Base-by-base conservation (phyloP, 768 basidiomycete genomes). In the Tubosaeta sp. region DNA sequence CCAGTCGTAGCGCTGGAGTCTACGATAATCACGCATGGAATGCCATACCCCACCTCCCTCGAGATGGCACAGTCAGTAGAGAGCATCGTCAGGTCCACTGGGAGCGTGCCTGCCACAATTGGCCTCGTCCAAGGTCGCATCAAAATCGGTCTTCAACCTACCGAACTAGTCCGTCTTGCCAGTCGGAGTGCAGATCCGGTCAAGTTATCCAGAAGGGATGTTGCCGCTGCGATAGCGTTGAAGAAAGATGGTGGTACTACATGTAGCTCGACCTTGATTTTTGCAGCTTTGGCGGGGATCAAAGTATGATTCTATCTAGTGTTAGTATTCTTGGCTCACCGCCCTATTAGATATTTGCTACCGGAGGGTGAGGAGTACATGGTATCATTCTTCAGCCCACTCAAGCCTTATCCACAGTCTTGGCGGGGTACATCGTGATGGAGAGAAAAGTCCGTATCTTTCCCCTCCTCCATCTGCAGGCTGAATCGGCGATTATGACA, bases 1-100 rank as follows among this genome's bases (percentile, higher is more conserved):
- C 84, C 93, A 17, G 76, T 97, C 42, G 92, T 97, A 11, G 94
- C 95, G 12, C 81, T 98, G 11, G 95, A 98, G 67, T 91, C 88
- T 2, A 86, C 95, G 1, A 81, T 98, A 48, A 84, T 97, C 53
- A 94, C 94, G 1, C 92, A 97, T 74, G 95, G 93, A 17, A 83
- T 95, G 72, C 91, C 92, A 0, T 83, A 83, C 58, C 93, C 93
- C 0, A 75, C 76, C 34, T 95, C 92, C 63, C 66, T 86, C 6
- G 74, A 84, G 26, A 84, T 88, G 22, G 85, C 91, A 0, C 71
- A 72, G 31, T 83, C 84, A 6, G 75, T 95, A 17, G 91, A 93
- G 67, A 65, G 62, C 7, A 85, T 88, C 45, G 85, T 95, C 29
- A 77, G 92, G 53, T 76, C 78, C 2, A 80, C 81, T 31, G 87